Base-by-base conservation (phyloP, 2,329 filamentous ascomycete genomes). In the Aspergillus pseudoviridinutans region DNA sequence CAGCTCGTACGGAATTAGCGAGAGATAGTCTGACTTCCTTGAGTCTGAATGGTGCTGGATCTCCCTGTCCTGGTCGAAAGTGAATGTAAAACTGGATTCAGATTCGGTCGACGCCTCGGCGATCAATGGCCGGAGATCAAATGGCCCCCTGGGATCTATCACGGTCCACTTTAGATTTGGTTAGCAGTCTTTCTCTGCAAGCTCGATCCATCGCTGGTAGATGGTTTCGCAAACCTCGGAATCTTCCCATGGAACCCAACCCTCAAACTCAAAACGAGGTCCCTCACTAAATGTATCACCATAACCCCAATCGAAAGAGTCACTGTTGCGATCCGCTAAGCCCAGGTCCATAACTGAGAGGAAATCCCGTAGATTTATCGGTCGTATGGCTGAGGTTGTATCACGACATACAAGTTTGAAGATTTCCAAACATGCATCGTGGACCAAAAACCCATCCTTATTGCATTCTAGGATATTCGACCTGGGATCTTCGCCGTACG, bases 111-210 rank as follows among this genome's bases (percentile, higher is more conserved):
- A 58, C 41, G 56, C 51, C 32, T 25, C 46, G 51, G 27, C n/a
- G 3, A 58, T 27, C 17, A 58, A 49, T 17, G 51, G 52, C 22
- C 28, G 49, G 56, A 38, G 42, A 54, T 58, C 22, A 20, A 58
- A 58, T 17, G 56, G 56, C 44, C 52, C 52, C 8, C 46, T 25
- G 20, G 56, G 56, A 29, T 58, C 56, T 8, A 58, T 24, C 47
- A 58, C 56, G 22, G 56, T 54, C 56, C 52, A 58, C 52, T 55
- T 54, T 24, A 46, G 17, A 25, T 58, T 58, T 51, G 49, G 49
- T 29, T 49, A 20, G 17, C 51, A 25, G 25, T 25, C 25, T 25
- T 6, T 25, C 25, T 25, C 25, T 25, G 25, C 25, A 25, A 25
- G 25, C 3, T 25, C 25, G 25, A 25, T 49, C 8, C 17, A 38